Conservation (phyloP, 2,329 filamentous ascomycete species). For the Ophiocordyceps camponoti-saundersi region DNA sequence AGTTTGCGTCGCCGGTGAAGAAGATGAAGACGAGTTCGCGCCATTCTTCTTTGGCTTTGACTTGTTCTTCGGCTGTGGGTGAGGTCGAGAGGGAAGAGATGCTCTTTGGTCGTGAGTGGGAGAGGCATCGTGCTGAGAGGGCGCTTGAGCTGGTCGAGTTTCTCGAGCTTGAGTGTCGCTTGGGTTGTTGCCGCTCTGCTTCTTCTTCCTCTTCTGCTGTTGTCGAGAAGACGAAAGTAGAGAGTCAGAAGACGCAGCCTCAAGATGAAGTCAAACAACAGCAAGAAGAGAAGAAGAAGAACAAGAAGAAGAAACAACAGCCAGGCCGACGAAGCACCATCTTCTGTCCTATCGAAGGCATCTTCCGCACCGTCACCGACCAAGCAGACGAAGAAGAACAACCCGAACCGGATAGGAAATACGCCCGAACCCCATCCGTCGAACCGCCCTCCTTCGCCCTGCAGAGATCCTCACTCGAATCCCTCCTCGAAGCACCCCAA, state of each 20-base stretch:
- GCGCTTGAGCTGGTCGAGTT: slow-evolving; percentile 61
- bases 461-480: slow-evolving; percentile 40
- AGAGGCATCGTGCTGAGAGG: slow-evolving; percentile 46
- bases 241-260: slow-evolving; percentile 2
- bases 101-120: slow-evolving; percentile 34
- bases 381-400: slow-evolving; percentile 23
- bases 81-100: slow-evolving; percentile 44
- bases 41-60: slow-evolving; percentile 23
- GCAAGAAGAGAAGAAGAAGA: too few relatives aligned
- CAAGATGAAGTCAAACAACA: neutral
- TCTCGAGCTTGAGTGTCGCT: slow-evolving; percentile 55
- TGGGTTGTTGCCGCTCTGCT: slow-evolving; percentile 39
- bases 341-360: slow-evolving; percentile 44
- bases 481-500: slow-evolving; percentile 39
- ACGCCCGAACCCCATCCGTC: slow-evolving; percentile 42
- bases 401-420: slow-evolving; percentile 8
- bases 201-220: slow-evolving; percentile 19
- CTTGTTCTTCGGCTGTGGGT: slow-evolving; percentile 35
- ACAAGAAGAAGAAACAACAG: too few relatives aligned
- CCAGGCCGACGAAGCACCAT: slow-evolving; percentile 29
- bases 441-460: slow-evolving; percentile 41
- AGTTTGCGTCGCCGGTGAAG: slow-evolving; percentile 46
- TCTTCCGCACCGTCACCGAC: slow-evolving; percentile 43
- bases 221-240: slow-evolving; percentile 14
- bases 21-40: slow-evolving; percentile 11